Base-by-base conservation (phyloP, 164 flowering plant species). In the Amborella trichopoda region DNA sequence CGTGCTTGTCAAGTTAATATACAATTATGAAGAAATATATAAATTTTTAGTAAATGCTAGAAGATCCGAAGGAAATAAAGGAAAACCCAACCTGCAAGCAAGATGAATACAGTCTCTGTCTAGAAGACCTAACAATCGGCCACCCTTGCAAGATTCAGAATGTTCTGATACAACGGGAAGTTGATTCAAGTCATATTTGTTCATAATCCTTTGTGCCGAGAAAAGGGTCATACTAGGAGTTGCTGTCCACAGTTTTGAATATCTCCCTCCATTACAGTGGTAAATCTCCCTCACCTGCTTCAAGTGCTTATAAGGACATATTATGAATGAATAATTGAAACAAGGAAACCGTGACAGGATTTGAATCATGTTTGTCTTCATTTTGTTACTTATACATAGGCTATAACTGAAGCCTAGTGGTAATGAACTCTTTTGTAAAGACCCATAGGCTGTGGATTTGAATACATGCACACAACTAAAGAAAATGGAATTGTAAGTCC, bases 111-210 rank as follows among this genome's bases (percentile, higher is more conserved):
- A 72, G 59, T 81, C 83, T 55, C 52, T 60, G 58, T 83, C 94
- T 49, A 87, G 48, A 28, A 83, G 62, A 46, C 94, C 94, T 56
- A 83, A 71, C 17, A 65, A 69, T n/a, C n/a, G n/a, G 28, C 51
- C 38, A 16, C 66, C 63, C 34, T 68, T 57, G 14, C 49, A 42
- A 48, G 51, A 68, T 53, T 61, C 58, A 26, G 28, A 47, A 40
- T 68, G 56, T 49, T 75, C 76, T 21, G 64, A 52, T 48, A 76
- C 67, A 60, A 87, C 96, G 46, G 90, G 93, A 55, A 87, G 73
- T 50, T 74, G 80, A 64, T 55, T 64, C 34, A 76, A n/a, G 19
- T 77, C 72, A 50, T 72, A 50, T 44, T 41, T 71, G 24, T 68
- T 55, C 96, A 87, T 81, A 28, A 75, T 48, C 30, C 26, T 57